Evolutionary conservation across 83 land plant genomes (phyloP).

Genomic region (Picea abies): DNA sequence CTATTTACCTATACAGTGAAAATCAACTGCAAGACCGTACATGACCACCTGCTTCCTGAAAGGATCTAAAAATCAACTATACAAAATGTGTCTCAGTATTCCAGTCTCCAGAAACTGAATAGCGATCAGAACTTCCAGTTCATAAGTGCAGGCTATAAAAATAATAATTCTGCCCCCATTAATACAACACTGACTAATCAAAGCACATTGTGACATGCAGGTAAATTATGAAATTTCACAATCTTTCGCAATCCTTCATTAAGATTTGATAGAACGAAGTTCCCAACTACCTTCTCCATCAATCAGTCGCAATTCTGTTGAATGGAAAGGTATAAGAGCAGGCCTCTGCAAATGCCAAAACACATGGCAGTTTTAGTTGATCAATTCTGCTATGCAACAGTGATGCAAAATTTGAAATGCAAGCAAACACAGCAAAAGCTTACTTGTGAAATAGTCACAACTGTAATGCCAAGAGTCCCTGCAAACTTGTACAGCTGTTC

Average conservation of each 20-base stretch:
- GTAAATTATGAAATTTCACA: not conserved
- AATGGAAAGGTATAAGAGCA: slow-evolving; percentile 91
- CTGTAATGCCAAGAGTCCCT: slow-evolving; percentile 76
- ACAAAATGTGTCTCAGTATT: not conserved
- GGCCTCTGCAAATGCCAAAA: slow-evolving; percentile 69
- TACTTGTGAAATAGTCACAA: slow-evolving; percentile 95
- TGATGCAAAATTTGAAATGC: slow-evolving; percentile 8
- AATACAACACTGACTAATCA: not conserved
- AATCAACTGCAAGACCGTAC: not conserved
- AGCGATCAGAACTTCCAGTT: not conserved
- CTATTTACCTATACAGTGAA: not conserved
- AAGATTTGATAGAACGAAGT: slow-evolving; percentile 67
- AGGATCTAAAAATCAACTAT: not conserved
- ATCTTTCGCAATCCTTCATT: slow-evolving; percentile 13
- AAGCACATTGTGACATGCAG: not conserved
- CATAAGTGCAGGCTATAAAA: not conserved
- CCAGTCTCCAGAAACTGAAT: slow-evolving; percentile 1
- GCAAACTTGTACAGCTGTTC: slow-evolving; percentile 96
- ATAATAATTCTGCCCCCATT: not conserved
- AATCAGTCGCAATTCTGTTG: slow-evolving; percentile 78
- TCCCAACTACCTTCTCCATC: slow-evolving; percentile 99
- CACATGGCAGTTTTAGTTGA: not conserved
- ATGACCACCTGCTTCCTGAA: not conserved
- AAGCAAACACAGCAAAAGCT: slow-evolving; percentile 1
- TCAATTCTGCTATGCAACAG: not conserved